These are phyloP conservation scores for Nepenthes mirabilis DNA, from an alignment of 148 eudicot species.

Conservation along the genomic window DNA sequence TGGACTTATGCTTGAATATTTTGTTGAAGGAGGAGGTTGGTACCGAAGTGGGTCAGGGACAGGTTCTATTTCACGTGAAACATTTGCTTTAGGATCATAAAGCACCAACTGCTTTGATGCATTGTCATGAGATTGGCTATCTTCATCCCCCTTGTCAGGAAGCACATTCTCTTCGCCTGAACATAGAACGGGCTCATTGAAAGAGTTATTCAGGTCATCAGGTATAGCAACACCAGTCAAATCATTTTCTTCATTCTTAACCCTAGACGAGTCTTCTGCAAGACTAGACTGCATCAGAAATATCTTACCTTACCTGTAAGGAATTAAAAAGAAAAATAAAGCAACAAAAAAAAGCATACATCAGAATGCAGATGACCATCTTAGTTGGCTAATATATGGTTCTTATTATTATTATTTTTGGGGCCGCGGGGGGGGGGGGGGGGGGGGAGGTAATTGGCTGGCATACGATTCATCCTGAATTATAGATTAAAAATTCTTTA, in stretches of 20 bases:
- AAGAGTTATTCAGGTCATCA: slow-evolving; percentile 5
- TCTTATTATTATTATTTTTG: too few species aligned
- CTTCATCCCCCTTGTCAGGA: slow-evolving; percentile 9
- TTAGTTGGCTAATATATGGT: too few species aligned
- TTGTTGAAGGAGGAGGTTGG: slow-evolving; percentile 11
- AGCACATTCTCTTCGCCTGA: slow-evolving; percentile 25
- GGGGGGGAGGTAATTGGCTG: too few species aligned
- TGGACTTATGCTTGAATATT: slow-evolving; percentile 4
- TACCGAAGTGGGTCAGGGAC: slow-evolving; percentile 21
- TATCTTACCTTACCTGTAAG: not conserved
- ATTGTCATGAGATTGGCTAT: slow-evolving; percentile 19
- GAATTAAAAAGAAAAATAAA: not conserved
- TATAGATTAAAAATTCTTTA: too few species aligned
- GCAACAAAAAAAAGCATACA: not conserved
- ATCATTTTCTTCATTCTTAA: slow-evolving; percentile 15
- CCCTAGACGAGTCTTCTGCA: slow-evolving; percentile 13
- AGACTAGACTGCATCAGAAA: slow-evolving; percentile 15
- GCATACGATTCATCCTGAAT: too few species aligned
- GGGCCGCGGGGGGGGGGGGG: too few species aligned
- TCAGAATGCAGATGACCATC: too few species aligned
- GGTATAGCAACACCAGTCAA: slow-evolving; percentile 12
- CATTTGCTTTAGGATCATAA: slow-evolving; percentile 28
- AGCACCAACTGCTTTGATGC: slow-evolving; percentile 48
- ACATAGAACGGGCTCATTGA: slow-evolving; percentile 14
- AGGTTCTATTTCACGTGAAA: slow-evolving; percentile 1